phyloP scores from a whole-genome alignment of 2,329 filamentous ascomycete species.

The Aspergillus chevalieri region DNA sequence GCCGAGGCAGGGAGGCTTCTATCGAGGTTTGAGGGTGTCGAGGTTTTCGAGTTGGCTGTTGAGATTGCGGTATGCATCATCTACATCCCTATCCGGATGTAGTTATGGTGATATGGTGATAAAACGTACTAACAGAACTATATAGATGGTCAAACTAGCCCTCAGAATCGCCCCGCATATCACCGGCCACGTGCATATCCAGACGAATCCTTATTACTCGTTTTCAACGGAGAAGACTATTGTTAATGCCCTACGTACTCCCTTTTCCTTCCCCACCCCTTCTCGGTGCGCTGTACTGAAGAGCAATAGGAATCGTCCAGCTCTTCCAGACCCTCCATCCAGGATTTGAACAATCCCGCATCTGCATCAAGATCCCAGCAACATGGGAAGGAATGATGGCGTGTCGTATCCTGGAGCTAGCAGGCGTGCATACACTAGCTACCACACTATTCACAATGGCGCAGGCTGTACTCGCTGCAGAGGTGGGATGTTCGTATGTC shows the following conservation, averaged over 20 bases:
- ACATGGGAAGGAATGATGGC: constrained; percentile 61
- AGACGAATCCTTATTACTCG: constrained; percentile 53
- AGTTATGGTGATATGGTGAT: too few relatives aligned
- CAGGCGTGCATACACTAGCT: constrained; percentile 54
- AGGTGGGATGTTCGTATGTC: constrained; percentile 56
- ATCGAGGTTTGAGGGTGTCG: constrained; percentile 30
- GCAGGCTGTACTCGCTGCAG: constrained; percentile 54
- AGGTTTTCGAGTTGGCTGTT: constrained; percentile 46
- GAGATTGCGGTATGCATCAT: constrained; percentile 41
- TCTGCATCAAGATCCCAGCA: constrained; percentile 59
- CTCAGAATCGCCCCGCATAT: constrained; percentile 47
- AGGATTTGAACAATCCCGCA: constrained; percentile 41
- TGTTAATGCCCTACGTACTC: constrained; percentile 47
- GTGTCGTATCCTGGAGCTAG: constrained; percentile 48
- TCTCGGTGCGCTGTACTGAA: neutral
- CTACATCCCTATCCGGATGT: too few relatives aligned
- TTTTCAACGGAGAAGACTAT: constrained; percentile 48
- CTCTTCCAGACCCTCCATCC: constrained; percentile 44
- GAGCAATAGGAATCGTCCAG: constrained; percentile 44
- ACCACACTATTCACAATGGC: constrained; percentile 59
- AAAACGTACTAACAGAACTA: neutral
- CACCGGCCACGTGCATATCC: constrained; percentile 51
- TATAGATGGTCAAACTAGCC: constrained; percentile 52
- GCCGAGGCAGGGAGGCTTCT: constrained; percentile 30
- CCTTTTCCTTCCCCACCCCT: too few relatives aligned